Conservation (phyloP, 768 basidiomycete genomes). For the Amanita brunnescens region DNA sequence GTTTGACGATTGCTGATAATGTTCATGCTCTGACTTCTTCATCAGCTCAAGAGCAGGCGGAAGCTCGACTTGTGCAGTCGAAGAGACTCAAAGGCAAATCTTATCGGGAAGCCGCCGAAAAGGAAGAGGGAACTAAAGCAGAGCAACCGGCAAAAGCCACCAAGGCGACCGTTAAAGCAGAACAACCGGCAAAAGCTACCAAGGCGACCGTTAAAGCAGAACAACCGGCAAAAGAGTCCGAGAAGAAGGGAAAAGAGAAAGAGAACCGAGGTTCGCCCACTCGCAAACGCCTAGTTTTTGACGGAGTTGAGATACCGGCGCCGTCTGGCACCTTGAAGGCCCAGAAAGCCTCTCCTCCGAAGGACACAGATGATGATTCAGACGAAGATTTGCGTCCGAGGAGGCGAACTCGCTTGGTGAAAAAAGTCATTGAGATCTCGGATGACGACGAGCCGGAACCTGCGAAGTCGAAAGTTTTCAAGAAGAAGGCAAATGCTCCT, state of each 20-base stretch:
- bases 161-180: neutral
- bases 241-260: too few species aligned
- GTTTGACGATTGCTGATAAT: conserved; percentile 12
- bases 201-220: neutral
- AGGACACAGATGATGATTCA: conserved; percentile 26
- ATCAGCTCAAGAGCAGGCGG: conserved; percentile 44
- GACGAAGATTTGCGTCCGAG: conserved; percentile 29
- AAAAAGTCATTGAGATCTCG: conserved; percentile 38
- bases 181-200: neutral
- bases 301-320: conserved; percentile 45
- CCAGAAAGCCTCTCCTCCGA: conserved; percentile 17
- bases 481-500: conserved; percentile 22
- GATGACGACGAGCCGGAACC: conserved; percentile 33
- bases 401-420: conserved; percentile 31
- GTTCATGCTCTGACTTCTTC: conserved; percentile 4
- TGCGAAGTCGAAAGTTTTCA: conserved; percentile 22
- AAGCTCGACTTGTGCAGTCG: conserved; percentile 34
- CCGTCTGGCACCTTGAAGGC: conserved; percentile 14
- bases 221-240: neutral
- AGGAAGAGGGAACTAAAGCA: conserved; percentile 20
- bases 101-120: conserved; percentile 54
- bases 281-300: conserved; percentile 22
- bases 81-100: conserved; percentile 73
- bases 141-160: neutral
- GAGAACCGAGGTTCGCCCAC: conserved; percentile 3